Evolutionary conservation across 352 stramenopile species (phyloP), one percentile per base, ranked within the genome.

Genomic region (Phytophthora pseudosyringae): DNA sequence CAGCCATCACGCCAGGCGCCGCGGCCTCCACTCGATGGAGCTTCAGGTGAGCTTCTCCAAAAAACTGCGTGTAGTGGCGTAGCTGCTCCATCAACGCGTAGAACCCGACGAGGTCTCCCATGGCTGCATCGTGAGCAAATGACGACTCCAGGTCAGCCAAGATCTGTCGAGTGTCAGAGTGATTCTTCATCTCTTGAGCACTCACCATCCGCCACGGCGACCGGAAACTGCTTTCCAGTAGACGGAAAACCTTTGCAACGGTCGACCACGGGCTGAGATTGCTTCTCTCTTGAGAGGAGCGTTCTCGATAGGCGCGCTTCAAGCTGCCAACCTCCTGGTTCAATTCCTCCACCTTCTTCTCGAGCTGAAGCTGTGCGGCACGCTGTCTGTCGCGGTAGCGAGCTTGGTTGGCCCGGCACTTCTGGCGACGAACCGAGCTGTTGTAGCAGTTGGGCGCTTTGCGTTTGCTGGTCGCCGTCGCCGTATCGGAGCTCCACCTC

Each of bases 341-440:
- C 6, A 63, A 32, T 11, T 21, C 36, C 10, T 55, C n/a, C 4
- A 63, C 56, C 4, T 10, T 54, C 10, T 32, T 15, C 13, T 71
- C 49, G 2, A 71, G 38, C 5, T 59, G 41, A 12, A 50, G 9
- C 18, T 62, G 41, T 4, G 21, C 25, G 7, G 28, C 44, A 12
- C 56, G 56, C 57, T 67, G 64, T 46, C 65, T 71, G 15, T 67
- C 35, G 12, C 64, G 57, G n/a, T 67, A 71, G 11, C 64, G 48
- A 33, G 64, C 64, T 38, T 71, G 64, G 38, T 71, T 71, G 44
- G 36, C 38, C n/a, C 57, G 41, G 31, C 50, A 71, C 28, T 67
- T 56, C 3, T 67, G 41, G 2, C 49, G 49, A 43, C 59, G 59
- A 29, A 25, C 31, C 32, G 16, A 31, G 15, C 43, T 46, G 10